These are phyloP conservation scores for Funneliformis geosporum DNA, from an alignment of 192 early-diverging fungal genomes.

Conservation along the genomic window DNA sequence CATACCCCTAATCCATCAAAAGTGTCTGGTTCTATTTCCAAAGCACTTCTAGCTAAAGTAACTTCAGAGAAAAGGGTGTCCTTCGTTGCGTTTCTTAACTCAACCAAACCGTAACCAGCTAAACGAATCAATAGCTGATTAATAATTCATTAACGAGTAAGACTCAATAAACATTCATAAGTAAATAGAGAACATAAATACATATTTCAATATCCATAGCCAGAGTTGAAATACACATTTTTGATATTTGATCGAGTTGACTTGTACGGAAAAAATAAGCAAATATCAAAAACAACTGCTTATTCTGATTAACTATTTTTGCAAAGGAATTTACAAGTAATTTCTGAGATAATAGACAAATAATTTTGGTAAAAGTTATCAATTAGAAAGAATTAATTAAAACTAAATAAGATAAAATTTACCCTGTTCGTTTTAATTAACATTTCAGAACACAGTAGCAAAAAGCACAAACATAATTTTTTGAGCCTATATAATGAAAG, in stretches of 20 bases:
- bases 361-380: not conserved
- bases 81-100: not conserved
- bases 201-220: conserved; percentile 18
- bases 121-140: not conserved
- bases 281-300: conserved; percentile 21
- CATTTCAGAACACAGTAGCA: conserved; percentile 2
- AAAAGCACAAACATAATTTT: conserved; percentile 25
- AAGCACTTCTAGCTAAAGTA: conserved; percentile 6
- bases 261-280: conserved; percentile 17
- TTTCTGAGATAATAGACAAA: not conserved
- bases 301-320: conserved; percentile 1
- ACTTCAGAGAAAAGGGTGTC: not conserved
- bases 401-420: not conserved
- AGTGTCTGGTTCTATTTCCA: conserved; percentile 19
- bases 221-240: conserved; percentile 13
- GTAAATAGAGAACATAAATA: not conserved
- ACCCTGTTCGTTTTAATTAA: not conserved
- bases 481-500: not conserved
- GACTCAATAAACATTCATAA: not conserved
- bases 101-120: not conserved
- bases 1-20: conserved; percentile 17
- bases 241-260: conserved; percentile 8
- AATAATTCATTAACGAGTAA: not conserved
- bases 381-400: not conserved
- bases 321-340: not conserved